A percentile compares a stretch with the other conserved stretches of the same genome.
Evolutionary conservation across 805 yeast species (phyloP).

Genomic region (Candida andamanensis): DNA sequence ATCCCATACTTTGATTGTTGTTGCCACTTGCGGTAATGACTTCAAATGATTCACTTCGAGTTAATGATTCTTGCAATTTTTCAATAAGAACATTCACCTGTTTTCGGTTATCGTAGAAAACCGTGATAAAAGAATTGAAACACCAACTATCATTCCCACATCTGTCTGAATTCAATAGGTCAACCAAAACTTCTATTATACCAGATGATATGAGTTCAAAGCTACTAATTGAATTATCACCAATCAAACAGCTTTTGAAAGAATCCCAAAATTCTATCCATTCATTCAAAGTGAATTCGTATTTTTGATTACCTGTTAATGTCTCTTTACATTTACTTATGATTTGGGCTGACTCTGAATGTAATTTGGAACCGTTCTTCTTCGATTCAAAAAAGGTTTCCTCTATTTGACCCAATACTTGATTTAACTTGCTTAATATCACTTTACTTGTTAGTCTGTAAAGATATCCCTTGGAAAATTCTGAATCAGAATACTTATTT

Average conservation of each 20-base stretch:
- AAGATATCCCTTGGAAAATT: constrained; percentile 25
- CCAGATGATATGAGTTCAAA: constrained; percentile 74
- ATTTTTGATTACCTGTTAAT: no score
- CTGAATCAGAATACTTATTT: constrained; percentile 25
- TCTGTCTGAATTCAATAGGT: no score
- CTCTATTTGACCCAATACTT: constrained; percentile 21
- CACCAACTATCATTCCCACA: constrained; percentile 28
- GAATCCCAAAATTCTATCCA: constrained; percentile 26
- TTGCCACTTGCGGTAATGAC: constrained; percentile 34
- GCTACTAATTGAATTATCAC: constrained; percentile 12
- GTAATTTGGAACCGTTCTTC: constrained; percentile 1
- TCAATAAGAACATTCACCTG: constrained; percentile 32
- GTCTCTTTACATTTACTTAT: no score
- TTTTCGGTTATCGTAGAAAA: constrained; percentile 25
- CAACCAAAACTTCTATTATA: constrained; percentile 40
- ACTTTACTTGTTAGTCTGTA: constrained; percentile 13
- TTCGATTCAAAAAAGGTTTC: constrained; percentile 7
- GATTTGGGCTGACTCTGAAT: not conserved
- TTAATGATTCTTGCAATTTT: constrained; percentile 66
- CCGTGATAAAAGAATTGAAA: constrained; percentile 39
- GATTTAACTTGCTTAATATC: constrained; percentile 13
- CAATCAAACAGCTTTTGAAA: constrained; percentile 14
- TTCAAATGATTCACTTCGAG: constrained; percentile 70
- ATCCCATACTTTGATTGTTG: constrained; percentile 5
- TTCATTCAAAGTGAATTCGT: constrained; percentile 27